Conservation (phyloP, 768 basidiomycete genomes). For the Phanerochaete carnosa region DNA sequence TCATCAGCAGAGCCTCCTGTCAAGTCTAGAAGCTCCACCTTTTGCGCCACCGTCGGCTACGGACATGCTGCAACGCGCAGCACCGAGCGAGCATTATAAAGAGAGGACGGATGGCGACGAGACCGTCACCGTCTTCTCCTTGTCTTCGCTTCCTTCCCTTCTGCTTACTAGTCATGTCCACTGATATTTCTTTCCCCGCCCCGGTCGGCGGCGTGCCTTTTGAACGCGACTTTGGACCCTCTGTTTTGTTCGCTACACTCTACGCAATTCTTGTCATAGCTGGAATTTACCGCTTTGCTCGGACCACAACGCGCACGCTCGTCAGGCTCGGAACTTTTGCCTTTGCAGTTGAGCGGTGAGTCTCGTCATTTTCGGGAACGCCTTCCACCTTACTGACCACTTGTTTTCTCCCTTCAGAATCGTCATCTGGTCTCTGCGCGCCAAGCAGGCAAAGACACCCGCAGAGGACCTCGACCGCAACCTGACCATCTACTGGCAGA, state of each 20-base stretch:
- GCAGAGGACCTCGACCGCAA: background rate
- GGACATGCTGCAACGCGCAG: too few relatives aligned
- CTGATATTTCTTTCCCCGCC: constrained; percentile 6
- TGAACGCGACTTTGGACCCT: constrained; percentile 20
- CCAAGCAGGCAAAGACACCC: constrained; percentile 5
- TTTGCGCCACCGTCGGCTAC: too few relatives aligned
- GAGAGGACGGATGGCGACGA: too few relatives aligned
- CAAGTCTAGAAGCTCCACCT: too few relatives aligned
- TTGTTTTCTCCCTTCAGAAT: background rate
- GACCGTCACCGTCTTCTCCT: too few relatives aligned
- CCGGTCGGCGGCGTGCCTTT: constrained; percentile 8
- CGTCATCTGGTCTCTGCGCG: background rate
- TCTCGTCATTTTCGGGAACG: background rate
- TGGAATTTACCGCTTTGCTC: constrained; percentile 12
- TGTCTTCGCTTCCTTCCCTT: constrained; percentile 14
- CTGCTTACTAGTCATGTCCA: too few relatives aligned
- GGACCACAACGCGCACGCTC: constrained; percentile 12
- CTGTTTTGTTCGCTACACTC: constrained; percentile 20
- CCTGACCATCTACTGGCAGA: constrained; percentile 11
- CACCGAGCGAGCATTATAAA: too few relatives aligned
- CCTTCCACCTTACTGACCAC: background rate
- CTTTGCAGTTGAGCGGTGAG: constrained; percentile 19
- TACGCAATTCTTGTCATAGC: constrained; percentile 17
- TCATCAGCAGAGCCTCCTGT: too few relatives aligned
- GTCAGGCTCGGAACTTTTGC: constrained; percentile 11